Percentiles rank a stretch among this genome's conserved stretches.
Conservation (phyloP, 257 asterid species). For the Craterostigma plantagineum region DNA sequence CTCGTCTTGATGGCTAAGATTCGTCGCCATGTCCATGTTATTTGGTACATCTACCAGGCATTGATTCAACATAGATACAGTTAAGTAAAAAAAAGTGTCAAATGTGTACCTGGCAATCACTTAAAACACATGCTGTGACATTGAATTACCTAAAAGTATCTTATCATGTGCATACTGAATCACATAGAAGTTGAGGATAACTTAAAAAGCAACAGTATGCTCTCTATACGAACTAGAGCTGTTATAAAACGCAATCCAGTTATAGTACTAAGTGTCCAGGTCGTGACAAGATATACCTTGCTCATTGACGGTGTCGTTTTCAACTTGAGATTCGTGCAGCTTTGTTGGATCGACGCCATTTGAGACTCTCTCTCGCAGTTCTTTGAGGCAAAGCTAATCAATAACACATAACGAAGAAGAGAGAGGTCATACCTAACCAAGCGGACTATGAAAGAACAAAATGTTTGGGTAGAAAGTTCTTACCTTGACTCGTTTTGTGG, state of each 20-base stretch:
- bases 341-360: conserved; percentile 54
- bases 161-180: no score
- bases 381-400: conserved; percentile 37
- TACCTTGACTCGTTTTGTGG: conserved; percentile 71
- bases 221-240: no score
- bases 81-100: background rate
- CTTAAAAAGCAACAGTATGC: no score
- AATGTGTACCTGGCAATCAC: background rate
- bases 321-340: conserved; percentile 37
- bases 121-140: no score
- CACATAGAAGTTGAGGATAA: no score
- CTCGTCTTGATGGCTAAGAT: conserved; percentile 12
- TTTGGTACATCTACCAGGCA: no score
- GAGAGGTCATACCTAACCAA: background rate
- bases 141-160: no score
- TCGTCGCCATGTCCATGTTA: no score
- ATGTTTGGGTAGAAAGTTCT: conserved; percentile 4
- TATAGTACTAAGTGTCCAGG: no score
- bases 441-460: background rate
- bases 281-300: no score
- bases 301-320: conserved; percentile 23
- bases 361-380: conserved; percentile 43
- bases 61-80: conserved; percentile 1
- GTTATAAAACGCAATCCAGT: no score
- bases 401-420: background rate